Conservation (phyloP, 257 asterid species). For the Scutellaria galericulata region DNA sequence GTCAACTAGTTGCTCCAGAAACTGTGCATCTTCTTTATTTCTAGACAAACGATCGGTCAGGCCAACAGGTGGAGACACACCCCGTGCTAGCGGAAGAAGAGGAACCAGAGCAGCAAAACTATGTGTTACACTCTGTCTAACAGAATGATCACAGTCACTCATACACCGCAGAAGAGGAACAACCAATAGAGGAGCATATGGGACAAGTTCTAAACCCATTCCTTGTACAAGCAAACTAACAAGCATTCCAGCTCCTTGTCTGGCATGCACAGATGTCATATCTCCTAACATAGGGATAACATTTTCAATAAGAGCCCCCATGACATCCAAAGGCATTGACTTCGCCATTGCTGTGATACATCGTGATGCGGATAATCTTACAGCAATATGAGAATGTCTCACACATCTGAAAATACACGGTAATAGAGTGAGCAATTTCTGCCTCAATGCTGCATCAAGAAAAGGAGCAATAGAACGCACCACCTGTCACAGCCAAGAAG, state of each 20-base stretch:
- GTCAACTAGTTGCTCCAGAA: conserved; percentile 97
- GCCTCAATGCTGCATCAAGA: conserved; percentile 69
- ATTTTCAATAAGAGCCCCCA: conserved; percentile 83
- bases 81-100: conserved; percentile 96
- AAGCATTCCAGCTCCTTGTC: conserved; percentile 99
- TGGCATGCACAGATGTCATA: conserved; percentile 81
- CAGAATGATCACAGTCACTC: conserved; percentile 94
- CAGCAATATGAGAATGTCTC: conserved; percentile 89
- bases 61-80: conserved; percentile 76
- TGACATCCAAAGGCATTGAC: conserved; percentile 88
- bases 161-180: conserved; percentile 97
- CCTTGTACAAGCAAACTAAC: conserved; percentile 98
- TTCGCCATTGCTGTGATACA: conserved; percentile 93
- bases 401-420: conserved; percentile 95
- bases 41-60: conserved; percentile 76
- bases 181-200: conserved; percentile 93
- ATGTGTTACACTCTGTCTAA: conserved; percentile 97
- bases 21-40: conserved; percentile 88
- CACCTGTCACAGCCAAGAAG: conserved; percentile 55
- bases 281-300: conserved; percentile 96
- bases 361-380: conserved; percentile 90
- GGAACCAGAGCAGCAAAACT: conserved; percentile 99
- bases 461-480: conserved; percentile 91
- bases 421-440: conserved; percentile 75
- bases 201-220: conserved; percentile 93